Percentiles rank a stretch among this genome's conserved stretches.
phyloP scores from a whole-genome alignment of 306 rosid genomes.

The Dryas drummondii region DNA sequence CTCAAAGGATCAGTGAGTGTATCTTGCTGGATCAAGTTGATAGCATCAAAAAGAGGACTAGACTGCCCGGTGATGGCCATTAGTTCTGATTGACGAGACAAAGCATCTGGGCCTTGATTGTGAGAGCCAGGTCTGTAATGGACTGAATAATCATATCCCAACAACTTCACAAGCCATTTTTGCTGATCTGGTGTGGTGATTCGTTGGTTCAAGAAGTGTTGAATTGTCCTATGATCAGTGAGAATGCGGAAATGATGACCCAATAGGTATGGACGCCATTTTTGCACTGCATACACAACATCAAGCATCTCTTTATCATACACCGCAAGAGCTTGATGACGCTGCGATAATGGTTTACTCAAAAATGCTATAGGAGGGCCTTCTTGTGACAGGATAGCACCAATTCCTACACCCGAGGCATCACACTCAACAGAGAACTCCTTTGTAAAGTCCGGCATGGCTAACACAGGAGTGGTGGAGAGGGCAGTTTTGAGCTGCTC shows the following conservation, averaged over 20 bases:
- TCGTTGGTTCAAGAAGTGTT: background rate
- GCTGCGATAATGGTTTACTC: background rate
- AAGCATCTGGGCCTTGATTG: background rate
- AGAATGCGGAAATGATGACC: too few species aligned
- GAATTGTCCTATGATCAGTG: too few species aligned
- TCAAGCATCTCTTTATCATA: background rate
- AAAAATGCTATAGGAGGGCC: background rate
- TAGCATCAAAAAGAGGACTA: too few species aligned
- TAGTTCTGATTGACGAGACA: background rate
- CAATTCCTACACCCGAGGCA: background rate
- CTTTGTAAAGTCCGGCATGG: too few species aligned
- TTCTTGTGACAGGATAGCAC: background rate
- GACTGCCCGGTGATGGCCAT: too few species aligned
- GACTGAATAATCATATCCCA: background rate
- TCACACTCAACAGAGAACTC: too few species aligned
- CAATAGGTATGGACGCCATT: background rate
- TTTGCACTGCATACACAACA: background rate
- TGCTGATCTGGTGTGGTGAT: background rate
- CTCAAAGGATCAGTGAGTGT: too few species aligned
- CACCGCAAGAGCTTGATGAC: background rate
- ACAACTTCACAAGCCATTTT: background rate
- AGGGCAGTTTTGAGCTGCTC: too few species aligned
- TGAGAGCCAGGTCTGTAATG: background rate
- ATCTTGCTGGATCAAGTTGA: too few species aligned
- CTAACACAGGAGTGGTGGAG: too few species aligned